Evolutionary conservation across 208 protist species (phyloP).

Genomic region (Leishmania tarentolae): DNA sequence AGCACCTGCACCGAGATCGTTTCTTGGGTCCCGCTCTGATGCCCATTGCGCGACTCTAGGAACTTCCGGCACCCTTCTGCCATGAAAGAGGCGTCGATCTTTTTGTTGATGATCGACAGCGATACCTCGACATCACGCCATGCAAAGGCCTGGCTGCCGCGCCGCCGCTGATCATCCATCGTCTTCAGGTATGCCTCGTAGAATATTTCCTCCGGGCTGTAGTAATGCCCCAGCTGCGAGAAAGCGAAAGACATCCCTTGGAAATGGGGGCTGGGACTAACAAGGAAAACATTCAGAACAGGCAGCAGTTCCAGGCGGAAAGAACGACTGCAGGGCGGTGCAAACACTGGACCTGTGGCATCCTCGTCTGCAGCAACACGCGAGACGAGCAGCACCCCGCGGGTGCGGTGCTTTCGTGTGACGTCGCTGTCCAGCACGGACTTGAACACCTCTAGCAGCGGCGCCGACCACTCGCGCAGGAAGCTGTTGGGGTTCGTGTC

Average conservation of each 20-base stretch:
- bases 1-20: slow-evolving; percentile 67
- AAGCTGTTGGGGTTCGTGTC: slow-evolving; percentile 82
- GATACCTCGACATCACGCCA: slow-evolving; percentile 90
- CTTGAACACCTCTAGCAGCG: slow-evolving; percentile 55
- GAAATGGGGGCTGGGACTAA: slow-evolving; percentile 85
- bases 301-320: slow-evolving; percentile 70
- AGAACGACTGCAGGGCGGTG: slow-evolving; percentile 42
- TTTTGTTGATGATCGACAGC: slow-evolving; percentile 87
- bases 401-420: slow-evolving; percentile 56
- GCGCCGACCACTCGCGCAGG: slow-evolving; percentile 74
- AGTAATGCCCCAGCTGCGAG: slow-evolving; percentile 80
- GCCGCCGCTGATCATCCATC: slow-evolving; percentile 80
- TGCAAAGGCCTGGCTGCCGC: slow-evolving; percentile 84
- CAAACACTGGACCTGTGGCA: slow-evolving; percentile 34
- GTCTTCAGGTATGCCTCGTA: slow-evolving; percentile 92
- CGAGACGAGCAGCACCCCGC: slow-evolving; percentile 58
- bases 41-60: slow-evolving; percentile 62
- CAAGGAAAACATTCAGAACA: slow-evolving; percentile 85
- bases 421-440: slow-evolving; percentile 56
- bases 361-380: slow-evolving; percentile 12
- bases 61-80: slow-evolving; percentile 81
- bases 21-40: slow-evolving; percentile 21
- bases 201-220: slow-evolving; percentile 90
- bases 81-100: slow-evolving; percentile 81
- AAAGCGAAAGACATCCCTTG: slow-evolving; percentile 87